Base-by-base conservation (phyloP, 2,329 filamentous ascomycete genomes). In the Phialophora chinensis region DNA sequence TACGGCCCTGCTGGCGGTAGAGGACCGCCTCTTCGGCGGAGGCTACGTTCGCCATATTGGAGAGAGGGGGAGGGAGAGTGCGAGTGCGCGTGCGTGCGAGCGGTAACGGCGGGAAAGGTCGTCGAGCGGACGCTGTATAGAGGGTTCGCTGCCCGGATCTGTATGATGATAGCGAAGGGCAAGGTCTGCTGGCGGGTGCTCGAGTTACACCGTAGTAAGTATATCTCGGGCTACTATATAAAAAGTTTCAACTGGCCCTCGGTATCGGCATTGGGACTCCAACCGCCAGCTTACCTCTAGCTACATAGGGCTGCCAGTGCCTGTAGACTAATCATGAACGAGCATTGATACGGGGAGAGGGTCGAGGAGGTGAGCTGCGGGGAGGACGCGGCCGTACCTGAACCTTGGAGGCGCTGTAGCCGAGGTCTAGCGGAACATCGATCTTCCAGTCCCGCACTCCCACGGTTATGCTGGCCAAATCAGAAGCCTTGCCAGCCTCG, bases 1-100 rank as follows among this genome's bases (percentile, higher is more conserved):
- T 81, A 66, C 88, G 88, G 77, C 87, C 90, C 73, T 84, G 82
- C 77, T 88, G 91, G 68, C 87, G 84, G 73, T 91, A 75, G 55
- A 83, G 84, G 66, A 90, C 82, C 59, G 79, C 77, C 69, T 86
- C 78, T 63, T 82, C 78, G 17, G 67, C 63, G 33, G 69, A 66
- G 12, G 69, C 63, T 63, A 70, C 67, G 56, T 14, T 68, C 49
- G 56, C 59, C 29, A 52, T 60, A 27, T 27, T 7, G 31, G 29
- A 33, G n/a, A 20, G 42, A 7, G 14, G 17, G 44, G 7, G 44
- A 8, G 17, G 1, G 20, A 11, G 49, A 12, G 10, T 12, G 27
- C 23, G n/a, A 12, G 17, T 7, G 38, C 3, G 38, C 4, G 38
- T 7, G 38, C 1, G 17, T n/a, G 14, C 38, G 7, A 44, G 38